A percentile compares a stretch with the other conserved stretches of the same genome.
Evolutionary conservation across 768 basidiomycete species (phyloP).

Genomic region (Tephrocybe sp.): DNA sequence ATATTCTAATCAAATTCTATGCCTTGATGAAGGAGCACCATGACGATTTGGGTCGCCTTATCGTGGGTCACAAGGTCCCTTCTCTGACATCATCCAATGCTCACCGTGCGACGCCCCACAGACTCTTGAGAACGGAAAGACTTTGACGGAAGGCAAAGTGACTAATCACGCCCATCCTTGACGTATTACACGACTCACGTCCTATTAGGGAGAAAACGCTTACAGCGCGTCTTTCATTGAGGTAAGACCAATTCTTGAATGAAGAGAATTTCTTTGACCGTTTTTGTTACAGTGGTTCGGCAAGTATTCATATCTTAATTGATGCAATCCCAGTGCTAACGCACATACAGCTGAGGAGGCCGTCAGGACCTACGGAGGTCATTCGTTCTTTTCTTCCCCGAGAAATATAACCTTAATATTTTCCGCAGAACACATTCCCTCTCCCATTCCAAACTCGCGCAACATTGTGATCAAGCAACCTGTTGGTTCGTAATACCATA

Average conservation of each 20-base stretch:
- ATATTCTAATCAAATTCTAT: conserved; percentile 79
- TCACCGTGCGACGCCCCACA: conserved; percentile 27
- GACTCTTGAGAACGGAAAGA: conserved; percentile 97
- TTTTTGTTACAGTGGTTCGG: conserved; percentile 71
- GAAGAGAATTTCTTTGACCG: background rate
- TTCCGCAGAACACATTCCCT: conserved; percentile 76
- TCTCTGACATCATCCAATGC: conserved; percentile 25
- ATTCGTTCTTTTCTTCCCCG: conserved; percentile 25
- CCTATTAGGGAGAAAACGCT: conserved; percentile 70
- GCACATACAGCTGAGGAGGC: conserved; percentile 78
- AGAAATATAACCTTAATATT: background rate
- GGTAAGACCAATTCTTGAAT: conserved; percentile 36
- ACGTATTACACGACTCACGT: conserved; percentile 4
- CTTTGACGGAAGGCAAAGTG: conserved; percentile 81
- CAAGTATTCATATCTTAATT: conserved; percentile 27
- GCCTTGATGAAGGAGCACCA: conserved; percentile 77
- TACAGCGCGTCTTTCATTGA: conserved; percentile 89
- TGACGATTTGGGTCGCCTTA: conserved; percentile 86
- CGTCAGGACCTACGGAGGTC: conserved; percentile 84
- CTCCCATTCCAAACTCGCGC: conserved; percentile 63
- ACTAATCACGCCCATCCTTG: background rate
- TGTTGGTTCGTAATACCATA: conserved; percentile 49
- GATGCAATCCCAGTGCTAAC: conserved; percentile 4
- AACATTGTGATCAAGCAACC: conserved; percentile 95
- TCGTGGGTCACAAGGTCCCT: conserved; percentile 48